Evolutionary conservation across 2,329 filamentous ascomycete species (phyloP).

Genomic region (Fusarium coicis): DNA sequence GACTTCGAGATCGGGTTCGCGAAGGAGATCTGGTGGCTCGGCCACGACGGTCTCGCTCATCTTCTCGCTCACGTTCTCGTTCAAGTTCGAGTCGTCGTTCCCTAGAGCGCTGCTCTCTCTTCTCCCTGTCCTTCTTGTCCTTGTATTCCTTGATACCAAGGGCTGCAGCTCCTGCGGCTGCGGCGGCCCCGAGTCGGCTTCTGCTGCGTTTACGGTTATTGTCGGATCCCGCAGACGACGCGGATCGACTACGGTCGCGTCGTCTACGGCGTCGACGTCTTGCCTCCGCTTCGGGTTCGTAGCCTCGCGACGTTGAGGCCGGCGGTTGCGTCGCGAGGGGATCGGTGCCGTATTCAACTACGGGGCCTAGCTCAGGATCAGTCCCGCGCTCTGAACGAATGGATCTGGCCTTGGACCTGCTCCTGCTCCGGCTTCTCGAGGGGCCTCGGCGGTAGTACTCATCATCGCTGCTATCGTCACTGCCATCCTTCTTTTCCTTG

Average conservation of each 20-base stretch:
- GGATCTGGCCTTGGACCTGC: slow-evolving; percentile 64
- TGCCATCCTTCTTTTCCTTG: slow-evolving; percentile 68
- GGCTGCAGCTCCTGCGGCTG: slow-evolving; percentile 69
- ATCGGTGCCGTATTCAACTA: slow-evolving; percentile 73
- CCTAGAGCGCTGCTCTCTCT: slow-evolving; percentile 50
- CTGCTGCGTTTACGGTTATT: slow-evolving; percentile 61
- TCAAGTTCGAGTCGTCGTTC: slow-evolving; percentile 45
- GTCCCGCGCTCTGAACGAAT: slow-evolving; percentile 62
- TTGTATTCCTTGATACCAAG: slow-evolving; percentile 71
- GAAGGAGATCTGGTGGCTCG: slow-evolving; percentile 46
- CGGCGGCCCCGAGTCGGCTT: slow-evolving; percentile 65
- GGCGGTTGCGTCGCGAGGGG: slow-evolving; percentile 61
- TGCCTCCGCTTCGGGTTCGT: slow-evolving; percentile 62
- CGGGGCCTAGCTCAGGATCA: slow-evolving; percentile 72
- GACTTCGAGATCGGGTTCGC: slow-evolving; percentile 37
- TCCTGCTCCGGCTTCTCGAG: slow-evolving; percentile 54
- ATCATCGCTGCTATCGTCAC: slow-evolving; percentile 49
- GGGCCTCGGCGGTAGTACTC: slow-evolving; percentile 51
- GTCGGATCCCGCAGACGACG: slow-evolving; percentile 49
- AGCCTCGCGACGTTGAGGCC: slow-evolving; percentile 50
- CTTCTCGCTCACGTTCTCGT: slow-evolving; percentile 35
- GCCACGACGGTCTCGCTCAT: slow-evolving; percentile 30
- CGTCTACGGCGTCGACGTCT: slow-evolving; percentile 53
- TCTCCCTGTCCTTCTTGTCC: slow-evolving; percentile 53
- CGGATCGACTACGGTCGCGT: slow-evolving; percentile 50